Evolutionary conservation across 2,329 filamentous ascomycete genomes (phyloP).

Genomic region (Cordyceps tenuipes): DNA sequence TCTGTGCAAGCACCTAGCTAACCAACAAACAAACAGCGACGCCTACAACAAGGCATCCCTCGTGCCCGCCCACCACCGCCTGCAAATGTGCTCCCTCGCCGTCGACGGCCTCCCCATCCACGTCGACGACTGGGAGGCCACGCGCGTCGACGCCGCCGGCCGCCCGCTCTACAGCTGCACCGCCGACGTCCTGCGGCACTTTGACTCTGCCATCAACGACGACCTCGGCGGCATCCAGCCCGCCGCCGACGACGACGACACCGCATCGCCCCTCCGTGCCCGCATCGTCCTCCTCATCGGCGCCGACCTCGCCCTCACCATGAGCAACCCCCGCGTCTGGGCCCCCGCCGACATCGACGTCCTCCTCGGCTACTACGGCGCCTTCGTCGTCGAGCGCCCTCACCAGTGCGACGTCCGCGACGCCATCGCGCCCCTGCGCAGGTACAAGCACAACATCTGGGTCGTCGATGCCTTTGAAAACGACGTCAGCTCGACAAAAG

Average conservation of each 20-base stretch:
- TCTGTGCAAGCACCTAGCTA: not conserved
- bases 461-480: conserved; percentile 55
- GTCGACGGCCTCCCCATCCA: conserved; percentile 68
- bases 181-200: conserved; percentile 82
- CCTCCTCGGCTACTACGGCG: conserved; percentile 75
- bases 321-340: conserved; percentile 71
- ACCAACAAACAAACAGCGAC: conserved; percentile 18
- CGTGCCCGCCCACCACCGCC: conserved; percentile 29
- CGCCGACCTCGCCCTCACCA: conserved; percentile 65
- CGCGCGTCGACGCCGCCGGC: conserved; percentile 36
- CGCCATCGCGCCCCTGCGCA: conserved; percentile 70
- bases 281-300: conserved; percentile 78
- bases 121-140: conserved; percentile 84
- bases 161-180: conserved; percentile 71
- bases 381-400: conserved; percentile 78
- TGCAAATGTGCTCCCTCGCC: conserved; percentile 75
- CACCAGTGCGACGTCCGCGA: conserved; percentile 78
- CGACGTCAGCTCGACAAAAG: conserved; percentile 74
- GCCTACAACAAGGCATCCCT: conserved; percentile 31
- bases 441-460: conserved; percentile 78
- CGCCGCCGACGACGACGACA: conserved; percentile 45
- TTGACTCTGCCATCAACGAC: conserved; percentile 78
- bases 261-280: conserved; percentile 53
- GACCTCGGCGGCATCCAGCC: conserved; percentile 68
- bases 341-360: conserved; percentile 76